Base-by-base conservation (phyloP, 1,284 basidiomycete species). In the Melanopsichium pennsylvanicum region DNA sequence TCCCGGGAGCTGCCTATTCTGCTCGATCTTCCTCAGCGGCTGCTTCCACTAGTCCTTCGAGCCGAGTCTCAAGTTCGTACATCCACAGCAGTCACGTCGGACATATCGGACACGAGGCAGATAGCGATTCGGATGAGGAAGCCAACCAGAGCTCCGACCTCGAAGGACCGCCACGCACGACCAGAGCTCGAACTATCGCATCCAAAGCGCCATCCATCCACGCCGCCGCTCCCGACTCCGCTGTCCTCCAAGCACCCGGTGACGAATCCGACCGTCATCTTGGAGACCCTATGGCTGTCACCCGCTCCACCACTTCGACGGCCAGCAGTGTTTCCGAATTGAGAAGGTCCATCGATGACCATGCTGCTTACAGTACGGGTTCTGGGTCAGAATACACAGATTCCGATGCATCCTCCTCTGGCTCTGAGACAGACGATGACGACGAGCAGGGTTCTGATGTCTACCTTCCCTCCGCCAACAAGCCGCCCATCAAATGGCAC, bases 401-500 rank as follows among this genome's bases (percentile, higher is more conserved):
- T 13, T 61, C 64, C 3, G 60, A 56, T 27, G 22, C 43, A 12
- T 55, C 60, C 36, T 58, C 59, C 34, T 41, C 58, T 34, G 52
- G 48, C 19, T 57, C 63, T 3, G 52, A 60, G 10, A 67, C 63
- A 5, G 63, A 61, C 36, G 51, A 59, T 31, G 50, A 66, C 18
- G 57, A 60, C n/a, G 39, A 44, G 11, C 46, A 45, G 19, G 37
- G 34, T 29, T 36, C 37, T 37, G 43, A 51, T 35, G 48, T 56
- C 19, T 50, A 50, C 27, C 23, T 40, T 16, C 39, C 57, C 9
- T 44, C 62, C 3, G 46, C 72, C 0, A 56, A 48, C 41, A 74
- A 74, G 42, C 55, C 75, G 83, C 90, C 87, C 12, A 91, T 90
- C 81, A 96, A 97, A 82, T 99, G 96, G 96, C 94, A 97, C 84